Base-by-base conservation (phyloP, 2,329 filamentous ascomycete genomes). In the Dactylonectria macrodidyma region DNA sequence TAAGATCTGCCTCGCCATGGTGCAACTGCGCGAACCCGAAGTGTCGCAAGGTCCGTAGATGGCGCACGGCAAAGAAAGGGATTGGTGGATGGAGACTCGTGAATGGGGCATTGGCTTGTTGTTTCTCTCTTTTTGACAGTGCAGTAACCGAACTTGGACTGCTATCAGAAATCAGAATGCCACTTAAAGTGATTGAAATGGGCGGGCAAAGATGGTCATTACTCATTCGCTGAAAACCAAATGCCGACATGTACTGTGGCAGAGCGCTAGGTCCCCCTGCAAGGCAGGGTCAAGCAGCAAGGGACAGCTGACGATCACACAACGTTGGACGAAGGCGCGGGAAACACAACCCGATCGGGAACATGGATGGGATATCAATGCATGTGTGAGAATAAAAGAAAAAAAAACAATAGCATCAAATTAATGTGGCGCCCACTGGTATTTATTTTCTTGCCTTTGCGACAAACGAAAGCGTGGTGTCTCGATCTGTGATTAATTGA, bases 231-330 rank as follows among this genome's bases (percentile, higher is more conserved):
- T 44, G 44, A 48, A 33, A 33, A 58, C 54, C 63, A 66, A 66
- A 59, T 69, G 62, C 68, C 66, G 57, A 51, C 36, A 44, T 33
- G 52, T 36, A 41, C 41, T 58, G 34, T 38, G 59, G 60, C 58
- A 46, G 47, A 56, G 58, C 47, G 62, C 38, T 60, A 46, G 34
- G n/a, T 22, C 62, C 59, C 59, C 68, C 66, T 69, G 62, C 48
- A 58, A 10, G 26, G 38, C 59, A 60, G 48, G 57, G 50, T 63
- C 46, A 62, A 41, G 33, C 26, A 64, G 59, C 61, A 56, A 65
- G 51, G 67, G 62, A 64, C 47, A 66, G 38, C 62, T 51, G 68
- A 70, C 65, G 60, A 57, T 67, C 62, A 58, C 66, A 69, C 62
- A 67, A 36, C 54, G 41, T 65, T 57, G 59, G 57, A 59, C 57